A percentile compares a stretch with the other conserved stretches of the same genome.
phyloP scores from a whole-genome alignment of 2,329 filamentous ascomycete species.

The Periglandula ipomoeae region DNA sequence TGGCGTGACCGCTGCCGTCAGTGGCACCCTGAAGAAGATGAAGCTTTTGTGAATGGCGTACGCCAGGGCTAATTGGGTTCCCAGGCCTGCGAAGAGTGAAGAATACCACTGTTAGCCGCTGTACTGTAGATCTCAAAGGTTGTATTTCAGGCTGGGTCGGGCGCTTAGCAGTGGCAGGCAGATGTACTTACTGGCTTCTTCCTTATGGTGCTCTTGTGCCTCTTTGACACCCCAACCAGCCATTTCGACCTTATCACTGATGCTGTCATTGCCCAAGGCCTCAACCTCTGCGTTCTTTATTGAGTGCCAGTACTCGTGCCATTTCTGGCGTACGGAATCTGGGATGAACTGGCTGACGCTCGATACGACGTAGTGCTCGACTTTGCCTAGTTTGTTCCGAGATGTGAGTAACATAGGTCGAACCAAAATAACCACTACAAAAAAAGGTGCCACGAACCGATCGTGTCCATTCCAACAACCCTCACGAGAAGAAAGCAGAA shows the following conservation, averaged over 20 bases:
- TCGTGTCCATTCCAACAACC: conserved; percentile 72
- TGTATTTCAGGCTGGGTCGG: background rate
- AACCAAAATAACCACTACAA: background rate
- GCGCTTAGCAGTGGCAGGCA: background rate
- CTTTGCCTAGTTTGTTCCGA: conserved; percentile 31
- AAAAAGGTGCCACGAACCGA: conserved; percentile 45
- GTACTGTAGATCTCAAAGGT: background rate
- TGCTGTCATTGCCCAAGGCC: conserved; percentile 31
- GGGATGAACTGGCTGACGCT: conserved; percentile 50
- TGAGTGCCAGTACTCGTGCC: conserved; percentile 38
- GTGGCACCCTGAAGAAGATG: conserved; percentile 88
- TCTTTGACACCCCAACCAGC: conserved; percentile 53
- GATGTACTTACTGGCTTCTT: conserved; percentile 62
- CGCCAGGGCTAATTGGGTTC: conserved; percentile 81
- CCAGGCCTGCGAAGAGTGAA: conserved; percentile 38
- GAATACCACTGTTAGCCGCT: conserved; percentile 13
- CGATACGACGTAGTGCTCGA: conserved; percentile 60
- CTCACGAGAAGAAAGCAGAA: conserved; percentile 89
- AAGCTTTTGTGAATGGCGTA: conserved; percentile 98
- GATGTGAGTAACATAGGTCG: background rate
- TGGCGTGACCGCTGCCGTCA: conserved; percentile 83
- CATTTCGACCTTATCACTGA: conserved; percentile 39
- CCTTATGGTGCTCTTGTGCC: conserved; percentile 50
- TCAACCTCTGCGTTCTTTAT: conserved; percentile 37
- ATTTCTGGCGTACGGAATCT: conserved; percentile 45